Conservation (phyloP, 2,329 filamentous ascomycete species). For the Aspergillus piperis region DNA sequence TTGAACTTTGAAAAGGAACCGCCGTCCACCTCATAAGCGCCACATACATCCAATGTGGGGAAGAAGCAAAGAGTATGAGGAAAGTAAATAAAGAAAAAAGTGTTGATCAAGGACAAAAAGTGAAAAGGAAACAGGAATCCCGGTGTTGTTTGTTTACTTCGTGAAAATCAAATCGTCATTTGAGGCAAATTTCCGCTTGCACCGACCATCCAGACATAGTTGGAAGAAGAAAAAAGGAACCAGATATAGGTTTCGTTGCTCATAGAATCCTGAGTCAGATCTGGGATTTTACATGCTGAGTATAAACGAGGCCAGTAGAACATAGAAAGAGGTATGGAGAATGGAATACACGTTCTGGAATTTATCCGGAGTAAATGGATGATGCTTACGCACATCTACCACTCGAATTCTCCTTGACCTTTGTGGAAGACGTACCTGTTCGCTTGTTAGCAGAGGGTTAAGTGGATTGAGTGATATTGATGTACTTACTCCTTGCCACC, state of each 20-base stretch:
- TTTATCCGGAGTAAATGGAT: not conserved
- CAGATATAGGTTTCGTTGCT: conserved; percentile 1
- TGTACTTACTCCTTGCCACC: conserved; percentile 78
- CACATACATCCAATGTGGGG: conserved; percentile 21
- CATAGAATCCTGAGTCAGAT: not conserved
- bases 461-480: not conserved
- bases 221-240: not conserved
- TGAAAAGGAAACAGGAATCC: not conserved
- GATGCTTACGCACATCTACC: conserved; percentile 57
- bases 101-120: not conserved
- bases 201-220: conserved; percentile 3
- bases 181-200: conserved; percentile 8
- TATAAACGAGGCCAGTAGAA: not conserved
- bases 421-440: conserved; percentile 91
- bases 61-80: conserved; percentile 4
- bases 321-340: conserved; percentile 9
- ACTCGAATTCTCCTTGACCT: conserved; percentile 95
- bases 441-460: conserved; percentile 25
- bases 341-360: conserved; percentile 3
- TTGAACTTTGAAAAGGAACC: conserved; percentile 14
- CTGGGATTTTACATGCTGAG: conserved; percentile 10
- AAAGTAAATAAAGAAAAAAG: not conserved
- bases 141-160: not conserved
- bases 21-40: conserved; percentile 29
- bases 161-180: conserved; percentile 7